Evolutionary conservation across 116 monocot genomes (phyloP).

Genomic region (Phalaenopsis hybrid): DNA sequence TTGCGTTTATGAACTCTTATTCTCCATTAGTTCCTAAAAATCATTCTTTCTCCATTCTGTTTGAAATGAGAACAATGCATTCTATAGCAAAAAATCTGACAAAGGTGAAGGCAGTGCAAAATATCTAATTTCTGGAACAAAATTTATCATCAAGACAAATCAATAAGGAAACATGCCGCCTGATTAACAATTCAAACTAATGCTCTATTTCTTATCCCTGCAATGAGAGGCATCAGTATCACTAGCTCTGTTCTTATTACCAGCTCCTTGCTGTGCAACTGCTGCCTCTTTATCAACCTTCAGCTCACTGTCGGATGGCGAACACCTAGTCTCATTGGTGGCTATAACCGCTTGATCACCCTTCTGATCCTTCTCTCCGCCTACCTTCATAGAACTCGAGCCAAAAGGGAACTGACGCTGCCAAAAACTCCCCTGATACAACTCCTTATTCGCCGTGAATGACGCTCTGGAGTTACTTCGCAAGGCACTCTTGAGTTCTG

Average conservation of each 20-base stretch:
- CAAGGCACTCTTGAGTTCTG: slow-evolving; percentile 12
- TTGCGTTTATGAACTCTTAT: too few species aligned
- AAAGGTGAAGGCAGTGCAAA: too few species aligned
- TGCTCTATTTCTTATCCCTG: slow-evolving; percentile 3
- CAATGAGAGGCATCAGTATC: background rate
- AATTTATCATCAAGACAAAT: too few species aligned
- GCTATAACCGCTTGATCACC: slow-evolving; percentile 14
- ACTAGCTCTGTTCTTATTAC: slow-evolving; percentile 1
- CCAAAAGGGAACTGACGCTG: slow-evolving; percentile 35
- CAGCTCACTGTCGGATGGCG: slow-evolving; percentile 11
- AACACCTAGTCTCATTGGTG: slow-evolving; percentile 18
- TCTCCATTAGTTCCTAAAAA: too few species aligned
- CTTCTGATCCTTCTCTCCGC: slow-evolving; percentile 31
- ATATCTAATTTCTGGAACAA: too few species aligned
- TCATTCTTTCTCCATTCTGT: too few species aligned
- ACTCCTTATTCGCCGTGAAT: slow-evolving; percentile 13
- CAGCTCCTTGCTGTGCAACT: slow-evolving; percentile 1
- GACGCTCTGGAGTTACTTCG: slow-evolving; percentile 10
- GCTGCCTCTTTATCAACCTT: slow-evolving; percentile 8
- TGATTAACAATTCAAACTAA: background rate
- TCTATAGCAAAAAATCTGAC: too few species aligned
- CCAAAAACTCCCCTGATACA: slow-evolving; percentile 46
- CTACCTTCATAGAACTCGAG: slow-evolving; percentile 10
- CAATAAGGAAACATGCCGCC: too few species aligned
- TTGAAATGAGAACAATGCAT: too few species aligned